These are phyloP conservation scores for Penicillium sp. DNA, from an alignment of 2,329 filamentous ascomycete species.

Conservation along the genomic window DNA sequence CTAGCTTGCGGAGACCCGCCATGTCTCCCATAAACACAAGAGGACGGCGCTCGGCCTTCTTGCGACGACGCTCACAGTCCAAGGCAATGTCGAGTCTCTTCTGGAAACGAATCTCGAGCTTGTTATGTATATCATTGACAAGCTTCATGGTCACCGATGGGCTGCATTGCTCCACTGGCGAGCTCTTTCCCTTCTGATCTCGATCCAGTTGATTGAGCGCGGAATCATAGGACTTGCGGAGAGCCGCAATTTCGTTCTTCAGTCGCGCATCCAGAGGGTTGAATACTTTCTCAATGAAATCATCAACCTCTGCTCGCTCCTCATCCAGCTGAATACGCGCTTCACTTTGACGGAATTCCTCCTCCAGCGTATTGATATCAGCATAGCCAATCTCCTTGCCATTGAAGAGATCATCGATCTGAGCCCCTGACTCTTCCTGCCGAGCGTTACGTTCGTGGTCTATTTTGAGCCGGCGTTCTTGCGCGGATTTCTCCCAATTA, in stretches of 20 bases:
- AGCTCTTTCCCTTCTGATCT: constrained; percentile 40
- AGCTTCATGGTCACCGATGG: constrained; percentile 48
- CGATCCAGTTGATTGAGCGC: constrained; percentile 46
- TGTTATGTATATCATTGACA: constrained; percentile 50
- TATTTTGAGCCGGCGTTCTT: constrained; percentile 46
- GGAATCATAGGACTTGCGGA: constrained; percentile 51
- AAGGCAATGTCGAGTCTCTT: constrained; percentile 53
- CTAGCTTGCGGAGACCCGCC: constrained; percentile 52
- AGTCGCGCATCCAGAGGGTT: constrained; percentile 52
- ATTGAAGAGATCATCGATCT: constrained; percentile 58
- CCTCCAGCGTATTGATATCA: constrained; percentile 57
- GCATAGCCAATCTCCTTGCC: constrained; percentile 60
- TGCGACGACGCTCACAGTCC: constrained; percentile 57
- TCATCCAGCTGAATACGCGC: constrained; percentile 55
- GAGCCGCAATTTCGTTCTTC: constrained; percentile 52
- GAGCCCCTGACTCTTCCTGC: constrained; percentile 55
- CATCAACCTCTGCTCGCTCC: constrained; percentile 54
- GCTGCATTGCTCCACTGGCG: constrained; percentile 35
- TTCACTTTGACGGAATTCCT: constrained; percentile 58
- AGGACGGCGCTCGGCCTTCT: constrained; percentile 56
- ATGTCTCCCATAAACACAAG: constrained; percentile 56
- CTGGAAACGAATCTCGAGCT: constrained; percentile 53
- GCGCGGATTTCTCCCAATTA: constrained; percentile 51
- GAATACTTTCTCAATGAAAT: constrained; percentile 54
- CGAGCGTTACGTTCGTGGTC: constrained; percentile 53